Base-by-base conservation (phyloP, 805 yeast genomes). In the Candida golubevii region DNA sequence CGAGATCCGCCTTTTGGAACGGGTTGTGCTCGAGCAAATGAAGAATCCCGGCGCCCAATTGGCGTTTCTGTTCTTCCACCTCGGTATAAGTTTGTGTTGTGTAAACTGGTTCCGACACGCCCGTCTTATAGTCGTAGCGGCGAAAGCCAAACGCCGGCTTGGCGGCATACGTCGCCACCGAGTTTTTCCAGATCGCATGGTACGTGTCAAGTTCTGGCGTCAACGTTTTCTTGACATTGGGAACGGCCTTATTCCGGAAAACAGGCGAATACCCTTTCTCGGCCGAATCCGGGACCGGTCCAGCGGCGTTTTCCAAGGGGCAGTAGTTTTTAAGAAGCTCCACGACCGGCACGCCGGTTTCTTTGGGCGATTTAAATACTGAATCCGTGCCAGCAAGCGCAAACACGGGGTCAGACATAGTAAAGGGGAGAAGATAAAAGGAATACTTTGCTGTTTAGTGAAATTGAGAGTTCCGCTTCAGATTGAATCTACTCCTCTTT, bases 231-330 rank as follows among this genome's bases (percentile, higher is more conserved):
- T 75, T 62, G 53, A 67, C 37, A 8, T 55, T 54, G 3, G 53
- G 52, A n/a, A 58, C 51, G 14, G 61, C 59, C 12, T 40, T 42
- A 49, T 62, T 79, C 44, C 88, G 64, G 56, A 71, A 83, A 8
- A 77, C 58, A 1, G 77, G 71, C 26, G 85, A 77, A 58, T 61
- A 75, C 7, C 82, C 83, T 1, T 64, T 65, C 43, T 63, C 56
- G 30, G 58, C 57, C 10, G 74, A 49, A 23, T 68, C 67, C 1
- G 78, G 74, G 1, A 77, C 38, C 8, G 72, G 59, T 13, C 26
- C 35, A 2, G 56, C 45, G n/a, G 34, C 8, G 32, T 48, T 36
- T 7, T 46, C 47, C 31, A 56, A 39, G 3, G 63, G 63, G 34
- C 56, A n/a, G 39, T 48, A 39, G 27, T 37, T 33, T 13, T 35